Conservation (phyloP, 257 asterid species). For the Phtheirospermum japonicum region DNA sequence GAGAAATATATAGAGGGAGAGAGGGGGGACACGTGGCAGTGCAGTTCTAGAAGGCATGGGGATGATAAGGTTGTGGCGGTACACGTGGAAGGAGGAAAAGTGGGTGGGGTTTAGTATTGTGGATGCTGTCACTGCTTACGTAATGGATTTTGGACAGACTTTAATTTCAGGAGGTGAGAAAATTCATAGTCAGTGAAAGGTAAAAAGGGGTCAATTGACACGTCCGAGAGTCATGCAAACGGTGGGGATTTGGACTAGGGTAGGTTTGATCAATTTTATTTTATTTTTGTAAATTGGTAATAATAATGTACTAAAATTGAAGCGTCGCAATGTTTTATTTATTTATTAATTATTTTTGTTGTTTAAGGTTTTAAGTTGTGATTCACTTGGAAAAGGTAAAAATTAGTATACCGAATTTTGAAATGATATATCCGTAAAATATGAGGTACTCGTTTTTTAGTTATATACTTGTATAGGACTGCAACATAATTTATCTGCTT, state of each 20-base stretch:
- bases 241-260: conserved; percentile 29
- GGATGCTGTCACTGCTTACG: conserved; percentile 65
- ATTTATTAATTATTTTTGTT: no score
- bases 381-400: no score
- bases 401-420: no score
- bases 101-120: neutral
- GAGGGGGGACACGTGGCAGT: conserved; percentile 45
- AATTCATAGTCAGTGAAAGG: neutral
- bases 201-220: conserved; percentile 36
- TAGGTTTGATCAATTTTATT: no score
- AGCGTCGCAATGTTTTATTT: no score
- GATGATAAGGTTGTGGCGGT: conserved; percentile 32
- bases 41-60: conserved; percentile 46
- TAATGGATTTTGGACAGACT: conserved; percentile 38
- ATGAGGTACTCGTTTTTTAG: no score
- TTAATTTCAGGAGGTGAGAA: conserved; percentile 31
- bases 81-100: conserved; percentile 44
- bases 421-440: no score
- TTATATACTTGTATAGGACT: no score
- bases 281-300: no score
- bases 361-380: no score
- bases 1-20: conserved; percentile 42
- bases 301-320: no score
- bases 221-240: conserved; percentile 41
- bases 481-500: no score